Percentiles rank a stretch among this genome's conserved stretches.
These are phyloP conservation scores for Dalbergia cochinchinensis DNA, from an alignment of 306 rosid species.

Conservation along the genomic window DNA sequence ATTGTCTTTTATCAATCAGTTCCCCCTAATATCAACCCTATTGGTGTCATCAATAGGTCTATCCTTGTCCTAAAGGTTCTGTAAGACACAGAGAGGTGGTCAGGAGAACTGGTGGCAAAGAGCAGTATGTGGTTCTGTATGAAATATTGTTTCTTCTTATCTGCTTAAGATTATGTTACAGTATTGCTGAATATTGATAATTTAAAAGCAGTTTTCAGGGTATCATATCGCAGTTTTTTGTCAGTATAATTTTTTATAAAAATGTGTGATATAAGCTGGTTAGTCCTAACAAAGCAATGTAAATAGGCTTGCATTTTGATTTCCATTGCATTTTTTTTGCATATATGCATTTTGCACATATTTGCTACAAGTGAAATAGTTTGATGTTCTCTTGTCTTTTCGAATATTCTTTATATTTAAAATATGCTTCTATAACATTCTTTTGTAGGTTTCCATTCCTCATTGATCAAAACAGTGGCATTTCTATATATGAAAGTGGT, in stretches of 20 bases:
- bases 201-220: constrained; percentile 1
- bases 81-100: constrained; percentile 83
- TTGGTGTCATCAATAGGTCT: constrained; percentile 66
- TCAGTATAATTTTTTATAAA: neutral
- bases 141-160: constrained; percentile 18
- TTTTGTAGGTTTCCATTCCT: constrained; percentile 91
- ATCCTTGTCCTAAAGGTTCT: constrained; percentile 97
- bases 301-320: constrained; percentile 10
- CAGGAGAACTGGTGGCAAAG: constrained; percentile 78
- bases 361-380: neutral
- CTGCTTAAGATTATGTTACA: constrained; percentile 21
- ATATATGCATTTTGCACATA: constrained; percentile 18
- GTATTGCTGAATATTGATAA: constrained; percentile 19
- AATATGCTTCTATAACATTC: constrained; percentile 26
- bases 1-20: constrained; percentile 26
- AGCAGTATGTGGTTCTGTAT: constrained; percentile 74
- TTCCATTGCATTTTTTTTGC: constrained; percentile 16
- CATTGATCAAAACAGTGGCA: constrained; percentile 68
- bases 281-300: constrained; percentile 10
- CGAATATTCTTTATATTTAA: constrained; percentile 20
- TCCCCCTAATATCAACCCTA: constrained; percentile 39
- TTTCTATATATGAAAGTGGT: constrained; percentile 90
- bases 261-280: constrained; percentile 3
- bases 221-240: neutral
- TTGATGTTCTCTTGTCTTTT: constrained; percentile 29